Percentiles rank a stretch among this genome's conserved stretches.
phyloP scores from a whole-genome alignment of 2,329 filamentous ascomycete species.

The Cytospora chrysosperma region DNA sequence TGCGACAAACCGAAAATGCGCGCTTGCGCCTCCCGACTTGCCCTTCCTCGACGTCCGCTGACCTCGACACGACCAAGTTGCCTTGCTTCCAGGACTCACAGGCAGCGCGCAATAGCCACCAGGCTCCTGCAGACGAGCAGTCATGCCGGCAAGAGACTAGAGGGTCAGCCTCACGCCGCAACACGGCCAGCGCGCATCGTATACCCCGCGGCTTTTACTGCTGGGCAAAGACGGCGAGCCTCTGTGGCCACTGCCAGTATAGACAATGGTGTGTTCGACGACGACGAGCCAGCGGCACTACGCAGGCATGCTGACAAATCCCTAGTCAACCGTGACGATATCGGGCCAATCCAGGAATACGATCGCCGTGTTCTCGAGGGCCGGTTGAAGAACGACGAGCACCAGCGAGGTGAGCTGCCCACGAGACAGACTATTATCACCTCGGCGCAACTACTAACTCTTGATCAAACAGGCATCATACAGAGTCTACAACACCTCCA shows the following conservation, averaged over 20 bases:
- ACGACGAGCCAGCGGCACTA: neutral
- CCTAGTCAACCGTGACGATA: conserved; percentile 35
- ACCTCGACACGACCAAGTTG: conserved; percentile 11
- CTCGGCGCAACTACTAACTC: conserved; percentile 21
- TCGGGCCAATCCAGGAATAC: conserved; percentile 85
- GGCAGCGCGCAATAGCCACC: conserved; percentile 10
- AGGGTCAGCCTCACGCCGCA: neutral
- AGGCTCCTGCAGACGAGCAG: conserved; percentile 15
- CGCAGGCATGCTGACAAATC: neutral
- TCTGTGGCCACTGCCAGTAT: conserved; percentile 26
- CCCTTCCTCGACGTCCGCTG: conserved; percentile 8
- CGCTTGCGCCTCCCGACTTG: conserved; percentile 16
- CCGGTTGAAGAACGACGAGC: conserved; percentile 78
- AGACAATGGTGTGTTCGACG: conserved; percentile 25
- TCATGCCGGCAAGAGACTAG: neutral
- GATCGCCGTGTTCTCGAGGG: conserved; percentile 75
- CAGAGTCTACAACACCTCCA: conserved; percentile 86
- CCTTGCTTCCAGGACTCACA: conserved; percentile 1
- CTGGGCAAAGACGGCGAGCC: conserved; percentile 24
- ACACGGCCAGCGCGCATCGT: conserved; percentile 19
- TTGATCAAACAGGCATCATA: conserved; percentile 66
- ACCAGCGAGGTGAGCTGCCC: conserved; percentile 71
- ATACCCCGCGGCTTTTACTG: conserved; percentile 22
- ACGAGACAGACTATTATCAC: neutral
- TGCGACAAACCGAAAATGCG: conserved; percentile 15